phyloP scores from a whole-genome alignment of 495 filamentous ascomycete species.

The Penicillium subrubescens region DNA sequence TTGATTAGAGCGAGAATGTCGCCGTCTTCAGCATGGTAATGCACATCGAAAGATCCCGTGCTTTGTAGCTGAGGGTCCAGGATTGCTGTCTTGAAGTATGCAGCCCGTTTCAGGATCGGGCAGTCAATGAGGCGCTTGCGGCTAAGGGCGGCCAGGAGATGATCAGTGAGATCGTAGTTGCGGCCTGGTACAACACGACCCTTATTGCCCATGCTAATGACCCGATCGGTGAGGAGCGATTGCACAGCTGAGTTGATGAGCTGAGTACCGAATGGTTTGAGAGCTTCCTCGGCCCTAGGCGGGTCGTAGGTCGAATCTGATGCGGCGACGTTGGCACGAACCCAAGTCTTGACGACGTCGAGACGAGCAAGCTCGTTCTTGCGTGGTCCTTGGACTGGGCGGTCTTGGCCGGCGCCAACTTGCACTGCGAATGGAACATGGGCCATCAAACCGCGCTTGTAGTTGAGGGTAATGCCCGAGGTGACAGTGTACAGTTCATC shows the following conservation, averaged over 20 bases:
- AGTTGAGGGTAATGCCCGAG: constrained; percentile 31
- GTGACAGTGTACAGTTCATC: constrained; percentile 48
- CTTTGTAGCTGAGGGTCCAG: constrained; percentile 57
- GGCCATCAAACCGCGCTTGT: constrained; percentile 39
- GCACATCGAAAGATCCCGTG: constrained; percentile 29
- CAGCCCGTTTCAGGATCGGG: constrained; percentile 54
- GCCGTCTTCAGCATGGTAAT: constrained; percentile 57
- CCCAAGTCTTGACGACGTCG: constrained; percentile 59
- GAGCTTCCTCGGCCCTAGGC: constrained; percentile 42
- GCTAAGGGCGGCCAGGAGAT: constrained; percentile 52
- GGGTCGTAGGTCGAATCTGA: constrained; percentile 51
- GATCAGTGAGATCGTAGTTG: constrained; percentile 60
- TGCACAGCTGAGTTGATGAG: constrained; percentile 58
- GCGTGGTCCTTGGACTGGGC: background rate
- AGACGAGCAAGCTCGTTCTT: constrained; percentile 31
- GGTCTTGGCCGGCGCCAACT: constrained; percentile 20
- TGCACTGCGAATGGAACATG: constrained; percentile 39
- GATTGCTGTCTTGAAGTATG: constrained; percentile 54
- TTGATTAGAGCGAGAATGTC: constrained; percentile 70
- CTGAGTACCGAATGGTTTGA: constrained; percentile 43
- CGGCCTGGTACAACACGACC: constrained; percentile 54
- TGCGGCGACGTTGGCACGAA: constrained; percentile 59
- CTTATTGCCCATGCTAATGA: constrained; percentile 59
- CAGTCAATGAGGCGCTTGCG: constrained; percentile 47
- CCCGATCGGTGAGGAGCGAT: constrained; percentile 58